Base-by-base conservation (phyloP, 169 alveolate species). In the Plasmodium vinckei region DNA sequence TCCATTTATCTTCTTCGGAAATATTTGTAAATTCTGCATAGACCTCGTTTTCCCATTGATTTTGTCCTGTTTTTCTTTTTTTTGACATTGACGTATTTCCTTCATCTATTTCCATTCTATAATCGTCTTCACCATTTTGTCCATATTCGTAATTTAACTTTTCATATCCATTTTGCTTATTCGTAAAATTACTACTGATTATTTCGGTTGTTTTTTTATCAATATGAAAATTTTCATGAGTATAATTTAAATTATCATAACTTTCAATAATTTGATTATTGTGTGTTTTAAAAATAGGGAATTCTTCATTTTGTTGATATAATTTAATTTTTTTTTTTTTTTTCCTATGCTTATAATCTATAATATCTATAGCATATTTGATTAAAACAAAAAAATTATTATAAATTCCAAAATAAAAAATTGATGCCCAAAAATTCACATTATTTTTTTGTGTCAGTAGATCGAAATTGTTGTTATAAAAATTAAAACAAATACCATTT, bases 391-490 rank as follows among this genome's bases (percentile, higher is more conserved):
- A 82, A 46, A 82, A 82, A 25, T 82, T 51, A 47, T 82, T 82
- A 63, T 82, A 82, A 67, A 82, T 70, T 5, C 90, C 90, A 57
- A 82, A 82, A 27, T 82, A 82, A 56, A 82, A 82, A 10, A 82
- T 69, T 5, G 84, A 82, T 15, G 54, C 68, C 90, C 90, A 82
- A 67, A 82, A 82, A 3, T 54, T 15, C 59, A 82, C 44, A 61
- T 60, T 65, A 67, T 68, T 67, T 67, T 82, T 82, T 15, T 65
- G 59, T 46, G 90, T 59, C 21, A 82, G 21, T 1, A 61, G 15
- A 25, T 82, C 82, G 21, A 82, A 82, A 60, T 65, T 82, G 47
- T 54, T 82, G 51, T 70, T 46, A 47, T 67, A 56, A 70, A 82
- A 82, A 67, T 65, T 53, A 54, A 82, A 82, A 56, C 84, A 82